Evolutionary conservation across 257 asterid species (phyloP).

Genomic region (Gentiana macrophylla): DNA sequence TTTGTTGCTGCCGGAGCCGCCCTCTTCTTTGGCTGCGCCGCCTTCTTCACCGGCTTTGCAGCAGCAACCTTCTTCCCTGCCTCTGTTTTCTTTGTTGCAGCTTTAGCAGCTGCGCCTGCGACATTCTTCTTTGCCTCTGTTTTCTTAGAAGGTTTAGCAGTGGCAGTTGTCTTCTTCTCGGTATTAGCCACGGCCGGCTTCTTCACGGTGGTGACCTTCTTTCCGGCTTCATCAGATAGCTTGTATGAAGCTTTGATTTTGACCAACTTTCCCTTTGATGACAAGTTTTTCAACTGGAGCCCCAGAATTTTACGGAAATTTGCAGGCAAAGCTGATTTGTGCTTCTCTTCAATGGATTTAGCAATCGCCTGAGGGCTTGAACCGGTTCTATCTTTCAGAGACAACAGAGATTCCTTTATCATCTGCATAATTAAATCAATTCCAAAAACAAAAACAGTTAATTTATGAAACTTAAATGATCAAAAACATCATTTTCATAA

Average conservation of each 20-base stretch:
- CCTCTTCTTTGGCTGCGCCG: slow-evolving; percentile 27
- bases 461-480: no score
- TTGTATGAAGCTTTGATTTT: slow-evolving; percentile 70
- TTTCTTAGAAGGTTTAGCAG: slow-evolving; percentile 1
- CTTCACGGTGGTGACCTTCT: slow-evolving; percentile 17
- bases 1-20: slow-evolving; percentile 27
- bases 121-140: slow-evolving; percentile 11
- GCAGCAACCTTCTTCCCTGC: neutral
- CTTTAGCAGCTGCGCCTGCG: neutral
- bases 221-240: slow-evolving; percentile 31
- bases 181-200: slow-evolving; percentile 11
- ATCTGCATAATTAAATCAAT: slow-evolving; percentile 26
- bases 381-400: slow-evolving; percentile 49
- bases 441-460: neutral
- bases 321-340: slow-evolving; percentile 42
- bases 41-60: slow-evolving; percentile 26
- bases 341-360: slow-evolving; percentile 61
- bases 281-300: slow-evolving; percentile 56
- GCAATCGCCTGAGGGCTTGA: slow-evolving; percentile 73
- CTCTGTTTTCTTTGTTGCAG: slow-evolving; percentile 14
- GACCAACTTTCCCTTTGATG: slow-evolving; percentile 44
- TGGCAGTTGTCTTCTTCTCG: slow-evolving; percentile 3
- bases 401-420: slow-evolving; percentile 60
- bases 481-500: no score
- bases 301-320: slow-evolving; percentile 57